phyloP scores from a whole-genome alignment of 2,329 filamentous ascomycete species.

The Parasarocladium wereldwijsianum region DNA sequence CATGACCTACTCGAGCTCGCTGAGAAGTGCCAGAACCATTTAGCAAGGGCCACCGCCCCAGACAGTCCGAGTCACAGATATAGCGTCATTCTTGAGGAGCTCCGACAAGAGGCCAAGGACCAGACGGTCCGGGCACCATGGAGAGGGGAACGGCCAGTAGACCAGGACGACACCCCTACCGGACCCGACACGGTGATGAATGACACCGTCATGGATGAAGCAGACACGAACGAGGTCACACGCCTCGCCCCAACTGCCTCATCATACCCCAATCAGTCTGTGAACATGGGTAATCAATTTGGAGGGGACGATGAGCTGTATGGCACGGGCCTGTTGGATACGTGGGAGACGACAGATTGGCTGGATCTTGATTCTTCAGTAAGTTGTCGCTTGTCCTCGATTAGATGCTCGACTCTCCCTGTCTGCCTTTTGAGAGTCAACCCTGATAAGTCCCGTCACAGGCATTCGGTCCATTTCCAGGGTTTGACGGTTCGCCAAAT shows the following conservation, averaged over 20 bases:
- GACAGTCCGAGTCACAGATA: constrained; percentile 32
- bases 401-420: constrained; percentile 3
- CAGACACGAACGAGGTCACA: background rate
- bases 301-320: background rate
- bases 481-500: constrained; percentile 6
- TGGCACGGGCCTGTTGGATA: constrained; percentile 6
- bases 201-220: background rate
- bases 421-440: constrained; percentile 2
- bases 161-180: constrained; percentile 1
- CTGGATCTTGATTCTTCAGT: constrained; percentile 15
- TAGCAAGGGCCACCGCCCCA: constrained; percentile 20
- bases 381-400: constrained; percentile 2
- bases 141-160: background rate
- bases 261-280: background rate
- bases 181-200: background rate
- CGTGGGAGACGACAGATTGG: constrained; percentile 17
- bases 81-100: constrained; percentile 35
- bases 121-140: constrained; percentile 1
- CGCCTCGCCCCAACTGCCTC: too few species aligned
- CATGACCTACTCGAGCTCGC: constrained; percentile 10
- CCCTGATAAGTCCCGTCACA: too few species aligned
- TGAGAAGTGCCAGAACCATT: constrained; percentile 26
- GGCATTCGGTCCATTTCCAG: constrained; percentile 8
- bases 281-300: constrained; percentile 1
- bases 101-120: constrained; percentile 15